Evolutionary conservation across 192 early-diverging fungal genomes (phyloP).

Genomic region (Chytriomyces sp.): DNA sequence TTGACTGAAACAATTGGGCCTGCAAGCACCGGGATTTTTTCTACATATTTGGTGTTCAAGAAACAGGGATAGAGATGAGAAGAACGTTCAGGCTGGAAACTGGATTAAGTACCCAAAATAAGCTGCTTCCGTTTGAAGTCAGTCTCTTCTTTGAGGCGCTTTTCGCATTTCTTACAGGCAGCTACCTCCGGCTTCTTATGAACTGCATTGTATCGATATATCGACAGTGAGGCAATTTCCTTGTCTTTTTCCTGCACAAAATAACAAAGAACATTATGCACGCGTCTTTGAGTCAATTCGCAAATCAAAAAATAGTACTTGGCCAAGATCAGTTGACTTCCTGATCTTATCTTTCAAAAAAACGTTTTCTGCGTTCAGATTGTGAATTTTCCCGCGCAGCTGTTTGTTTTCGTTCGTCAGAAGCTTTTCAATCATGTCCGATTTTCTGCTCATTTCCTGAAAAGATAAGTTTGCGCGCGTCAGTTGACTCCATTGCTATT

Average conservation of each 20-base stretch:
- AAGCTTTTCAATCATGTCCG: conserved; percentile 58
- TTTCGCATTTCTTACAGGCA: conserved; percentile 55
- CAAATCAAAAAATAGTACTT: conserved; percentile 32
- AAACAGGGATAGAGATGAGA: not conserved
- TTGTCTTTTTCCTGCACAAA: conserved; percentile 59
- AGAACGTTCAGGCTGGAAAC: not conserved
- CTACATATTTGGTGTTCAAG: conserved; percentile 2
- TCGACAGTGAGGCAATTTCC: conserved; percentile 62
- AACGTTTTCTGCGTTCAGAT: conserved; percentile 50
- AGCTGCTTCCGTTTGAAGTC: conserved; percentile 41
- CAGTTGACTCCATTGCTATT: not conserved
- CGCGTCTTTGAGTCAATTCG: not conserved
- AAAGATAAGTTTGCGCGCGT: not conserved
- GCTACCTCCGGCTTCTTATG: conserved; percentile 49
- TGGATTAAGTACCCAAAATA: conserved; percentile 35
- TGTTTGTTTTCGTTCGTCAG: conserved; percentile 54
- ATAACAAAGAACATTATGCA: not conserved
- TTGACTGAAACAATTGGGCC: conserved; percentile 12
- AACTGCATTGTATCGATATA: conserved; percentile 67
- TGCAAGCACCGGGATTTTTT: conserved; percentile 38
- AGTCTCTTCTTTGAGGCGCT: conserved; percentile 49
- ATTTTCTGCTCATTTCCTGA: conserved; percentile 50
- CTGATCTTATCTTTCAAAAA: conserved; percentile 44
- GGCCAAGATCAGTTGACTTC: conserved; percentile 46
- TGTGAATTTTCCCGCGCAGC: conserved; percentile 52